Percentiles rank a stretch among this genome's conserved stretches.
Conservation (phyloP, 192 early-diverging fungal genomes). For the Rhizophagus clarus region DNA sequence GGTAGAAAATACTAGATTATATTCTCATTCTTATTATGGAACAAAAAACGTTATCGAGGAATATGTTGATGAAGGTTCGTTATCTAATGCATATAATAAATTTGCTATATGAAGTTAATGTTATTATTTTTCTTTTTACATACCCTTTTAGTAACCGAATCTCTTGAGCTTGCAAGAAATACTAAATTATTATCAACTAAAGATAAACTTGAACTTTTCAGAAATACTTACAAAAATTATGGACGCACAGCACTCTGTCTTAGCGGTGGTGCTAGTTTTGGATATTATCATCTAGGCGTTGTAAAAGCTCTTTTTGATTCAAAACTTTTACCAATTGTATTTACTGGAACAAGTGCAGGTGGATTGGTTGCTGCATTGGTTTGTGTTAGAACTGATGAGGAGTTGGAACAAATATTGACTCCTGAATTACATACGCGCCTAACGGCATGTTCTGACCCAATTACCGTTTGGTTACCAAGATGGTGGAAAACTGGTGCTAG, state of each 20-base stretch:
- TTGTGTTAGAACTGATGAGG: constrained; percentile 69
- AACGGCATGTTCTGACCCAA: constrained; percentile 54
- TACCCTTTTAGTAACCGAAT: constrained; percentile 45
- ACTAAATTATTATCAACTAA: constrained; percentile 42
- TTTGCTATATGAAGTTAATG: constrained; percentile 5
- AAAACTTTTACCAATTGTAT: constrained; percentile 67
- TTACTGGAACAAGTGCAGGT: constrained; percentile 78
- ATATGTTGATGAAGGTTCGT: constrained; percentile 64
- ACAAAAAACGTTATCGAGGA: constrained; percentile 72
- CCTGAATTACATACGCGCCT: constrained; percentile 55
- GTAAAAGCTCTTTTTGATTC: constrained; percentile 71
- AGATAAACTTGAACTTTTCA: constrained; percentile 69
- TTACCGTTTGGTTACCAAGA: constrained; percentile 43
- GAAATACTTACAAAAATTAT: constrained; percentile 63
- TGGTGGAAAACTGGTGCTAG: constrained; percentile 49
- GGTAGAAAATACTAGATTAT: constrained; percentile 73
- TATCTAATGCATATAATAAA: background rate
- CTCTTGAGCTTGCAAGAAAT: constrained; percentile 41
- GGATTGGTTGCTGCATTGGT: constrained; percentile 66
- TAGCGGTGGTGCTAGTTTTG: constrained; percentile 75
- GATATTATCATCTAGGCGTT: constrained; percentile 74
- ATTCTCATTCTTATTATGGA: constrained; percentile 72
- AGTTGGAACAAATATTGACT: constrained; percentile 56
- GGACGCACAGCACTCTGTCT: constrained; percentile 78
- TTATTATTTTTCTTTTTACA: background rate